Conservation (phyloP, 2,329 filamentous ascomycete species). For the Xylariales sp. region DNA sequence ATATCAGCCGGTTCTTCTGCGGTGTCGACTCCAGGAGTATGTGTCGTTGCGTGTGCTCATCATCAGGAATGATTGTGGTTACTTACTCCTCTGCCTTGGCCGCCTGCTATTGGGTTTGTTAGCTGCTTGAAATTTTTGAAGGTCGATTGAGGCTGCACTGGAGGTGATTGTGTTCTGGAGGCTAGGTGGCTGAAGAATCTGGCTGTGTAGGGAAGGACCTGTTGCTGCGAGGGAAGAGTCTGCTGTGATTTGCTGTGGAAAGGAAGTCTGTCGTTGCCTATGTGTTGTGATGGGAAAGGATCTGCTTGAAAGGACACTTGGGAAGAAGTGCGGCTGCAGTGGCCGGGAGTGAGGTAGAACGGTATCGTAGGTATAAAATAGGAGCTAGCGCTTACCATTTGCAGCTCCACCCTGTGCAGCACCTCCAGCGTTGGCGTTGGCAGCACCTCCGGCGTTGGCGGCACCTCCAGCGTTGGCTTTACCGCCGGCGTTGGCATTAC, state of each 20-base stretch:
- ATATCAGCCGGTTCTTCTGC: not conserved
- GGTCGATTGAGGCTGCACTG: not conserved
- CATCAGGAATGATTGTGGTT: not conserved
- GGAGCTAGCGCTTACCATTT: too few species aligned
- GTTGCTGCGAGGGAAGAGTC: conserved; percentile 8
- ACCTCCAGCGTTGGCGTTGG: too few species aligned
- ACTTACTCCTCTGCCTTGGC: conserved; percentile 8
- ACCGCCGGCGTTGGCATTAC: conserved; percentile 12
- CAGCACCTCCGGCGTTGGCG: too few species aligned
- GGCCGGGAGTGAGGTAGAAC: too few species aligned
- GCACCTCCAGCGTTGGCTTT: not conserved
- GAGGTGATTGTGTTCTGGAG: conserved; percentile 2
- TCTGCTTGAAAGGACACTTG: not conserved
- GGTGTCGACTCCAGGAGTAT: not conserved
- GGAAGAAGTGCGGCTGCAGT: not conserved
- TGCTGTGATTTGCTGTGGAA: conserved; percentile 5
- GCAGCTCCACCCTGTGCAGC: too few species aligned
- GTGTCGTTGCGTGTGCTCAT: not conserved
- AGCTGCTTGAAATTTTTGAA: not conserved
- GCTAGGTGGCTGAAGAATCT: conserved; percentile 1
- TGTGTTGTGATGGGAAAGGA: not conserved
- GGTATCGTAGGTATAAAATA: too few species aligned
- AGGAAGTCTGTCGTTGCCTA: not conserved
- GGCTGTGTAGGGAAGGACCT: conserved; percentile 2
- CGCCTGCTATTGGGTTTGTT: not conserved